A percentile compares a stretch with the other conserved stretches of the same genome.
Evolutionary conservation across 345 rosid species (phyloP).

Genomic region (Corchorus olitorius): DNA sequence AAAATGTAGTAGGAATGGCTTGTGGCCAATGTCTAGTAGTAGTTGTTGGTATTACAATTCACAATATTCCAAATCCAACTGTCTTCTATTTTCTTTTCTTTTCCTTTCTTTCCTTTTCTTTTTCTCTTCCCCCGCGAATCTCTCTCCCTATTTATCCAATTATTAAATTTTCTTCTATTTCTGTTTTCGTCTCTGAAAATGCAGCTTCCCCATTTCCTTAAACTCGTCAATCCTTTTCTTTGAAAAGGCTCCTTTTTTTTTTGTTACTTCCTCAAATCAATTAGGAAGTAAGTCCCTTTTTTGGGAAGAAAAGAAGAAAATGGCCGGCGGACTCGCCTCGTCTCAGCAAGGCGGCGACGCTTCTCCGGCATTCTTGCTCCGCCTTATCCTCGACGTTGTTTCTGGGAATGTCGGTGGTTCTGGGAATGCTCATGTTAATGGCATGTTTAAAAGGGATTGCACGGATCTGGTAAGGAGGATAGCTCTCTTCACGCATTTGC

Average conservation of each 20-base stretch:
- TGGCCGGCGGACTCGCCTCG: constrained; percentile 29
- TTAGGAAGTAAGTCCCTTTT: background rate
- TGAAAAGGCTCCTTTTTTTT: background rate
- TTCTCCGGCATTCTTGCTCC: constrained; percentile 23
- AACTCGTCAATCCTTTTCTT: background rate
- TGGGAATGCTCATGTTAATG: constrained; percentile 2
- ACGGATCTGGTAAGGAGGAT: constrained; percentile 83
- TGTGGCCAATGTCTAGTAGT: background rate
- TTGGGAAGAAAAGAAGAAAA: background rate
- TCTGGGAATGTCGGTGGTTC: constrained; percentile 18
- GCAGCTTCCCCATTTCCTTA: constrained; percentile 1
- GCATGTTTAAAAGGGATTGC: constrained; percentile 65
- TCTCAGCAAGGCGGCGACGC: constrained; percentile 26
- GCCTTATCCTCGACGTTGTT: constrained; percentile 31
- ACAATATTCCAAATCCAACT: constrained; percentile 55
- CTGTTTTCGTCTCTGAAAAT: constrained; percentile 4
- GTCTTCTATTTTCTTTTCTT: constrained; percentile 31
- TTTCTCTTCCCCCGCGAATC: constrained; percentile 43
- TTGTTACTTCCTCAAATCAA: background rate
- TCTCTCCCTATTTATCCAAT: constrained; percentile 30
- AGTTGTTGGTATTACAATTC: constrained; percentile 33
- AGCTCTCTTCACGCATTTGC: constrained; percentile 60
- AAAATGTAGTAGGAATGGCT: background rate
- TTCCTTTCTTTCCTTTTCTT: background rate
- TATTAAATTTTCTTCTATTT: background rate